A percentile compares a stretch with the other conserved stretches of the same genome.
Conservation (phyloP, 2,329 filamentous ascomycete species). For the Emergomyces orientalis region DNA sequence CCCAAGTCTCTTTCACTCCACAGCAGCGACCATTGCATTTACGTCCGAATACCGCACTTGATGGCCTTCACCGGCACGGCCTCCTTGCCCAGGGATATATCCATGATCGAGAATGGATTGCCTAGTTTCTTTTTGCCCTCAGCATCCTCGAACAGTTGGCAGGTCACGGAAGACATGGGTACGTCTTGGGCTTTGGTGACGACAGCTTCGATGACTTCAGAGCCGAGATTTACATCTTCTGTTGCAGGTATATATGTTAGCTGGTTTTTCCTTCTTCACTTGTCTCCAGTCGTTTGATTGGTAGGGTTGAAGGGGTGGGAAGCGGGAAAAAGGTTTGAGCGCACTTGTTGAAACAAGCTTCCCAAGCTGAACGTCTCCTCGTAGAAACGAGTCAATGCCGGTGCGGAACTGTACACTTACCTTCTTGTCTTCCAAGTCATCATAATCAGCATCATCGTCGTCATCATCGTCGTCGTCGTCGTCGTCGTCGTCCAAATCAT, state of each 20-base stretch:
- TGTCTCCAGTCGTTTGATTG: neutral
- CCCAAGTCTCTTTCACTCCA: conserved; percentile 12
- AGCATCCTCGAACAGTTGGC: conserved; percentile 11
- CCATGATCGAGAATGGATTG: conserved; percentile 4
- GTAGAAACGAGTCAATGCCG: conserved; percentile 6
- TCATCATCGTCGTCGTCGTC: neutral
- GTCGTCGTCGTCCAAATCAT: neutral
- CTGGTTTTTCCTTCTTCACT: neutral
- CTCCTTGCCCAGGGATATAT: conserved; percentile 1
- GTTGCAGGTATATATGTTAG: neutral
- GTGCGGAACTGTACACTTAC: conserved; percentile 12
- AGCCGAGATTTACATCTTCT: conserved; percentile 4
- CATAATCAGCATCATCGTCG: too few species aligned
- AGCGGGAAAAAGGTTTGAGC: neutral
- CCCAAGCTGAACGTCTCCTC: conserved; percentile 10
- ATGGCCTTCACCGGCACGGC: conserved; percentile 7
- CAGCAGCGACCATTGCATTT: neutral
- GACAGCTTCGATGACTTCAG: conserved; percentile 10
- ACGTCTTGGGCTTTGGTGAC: conserved; percentile 7
- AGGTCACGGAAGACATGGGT: neutral
- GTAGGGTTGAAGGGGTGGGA: neutral
- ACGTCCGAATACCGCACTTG: conserved; percentile 2
- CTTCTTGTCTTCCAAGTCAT: neutral
- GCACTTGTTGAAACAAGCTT: conserved; percentile 8
- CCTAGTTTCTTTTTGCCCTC: conserved; percentile 9